Evolutionary conservation across 2,329 filamentous ascomycete genomes (phyloP).

Genomic region (Hypoxylon sp.): DNA sequence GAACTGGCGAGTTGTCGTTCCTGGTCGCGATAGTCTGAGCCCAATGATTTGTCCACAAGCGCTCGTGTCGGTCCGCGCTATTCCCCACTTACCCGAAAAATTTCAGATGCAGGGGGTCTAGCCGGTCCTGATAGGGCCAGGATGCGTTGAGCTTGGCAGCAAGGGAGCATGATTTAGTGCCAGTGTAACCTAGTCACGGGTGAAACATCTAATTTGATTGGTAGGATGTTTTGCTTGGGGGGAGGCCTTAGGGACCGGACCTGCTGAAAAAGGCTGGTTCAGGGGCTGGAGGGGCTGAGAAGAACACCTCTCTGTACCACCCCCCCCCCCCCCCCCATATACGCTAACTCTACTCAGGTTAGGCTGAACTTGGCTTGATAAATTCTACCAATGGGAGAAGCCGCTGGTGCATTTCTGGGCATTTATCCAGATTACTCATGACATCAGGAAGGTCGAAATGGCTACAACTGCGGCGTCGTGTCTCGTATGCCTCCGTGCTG

Average conservation of each 20-base stretch:
- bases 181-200: slow-evolving; percentile 16
- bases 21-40: slow-evolving; percentile 28
- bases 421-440: slow-evolving; percentile 43
- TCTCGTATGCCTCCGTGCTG: slow-evolving; percentile 18
- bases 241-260: slow-evolving; percentile 19
- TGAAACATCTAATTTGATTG: slow-evolving; percentile 33
- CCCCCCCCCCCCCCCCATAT: slow-evolving; percentile 12
- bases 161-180: slow-evolving; percentile 5
- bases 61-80: slow-evolving; percentile 17
- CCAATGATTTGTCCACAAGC: slow-evolving; percentile 40
- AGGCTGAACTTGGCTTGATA: slow-evolving; percentile 20
- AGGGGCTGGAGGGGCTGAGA: slow-evolving; percentile 31
- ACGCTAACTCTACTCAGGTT: slow-evolving; percentile 21
- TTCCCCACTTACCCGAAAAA: slow-evolving; percentile 36
- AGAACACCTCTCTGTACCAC: slow-evolving; percentile 4
- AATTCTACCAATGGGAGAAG: slow-evolving; percentile 29
- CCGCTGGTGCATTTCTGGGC: background rate
- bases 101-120: slow-evolving; percentile 22
- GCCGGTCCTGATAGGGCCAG: slow-evolving; percentile 37
- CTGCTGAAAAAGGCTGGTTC: slow-evolving; percentile 33
- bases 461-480: background rate
- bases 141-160: slow-evolving; percentile 12
- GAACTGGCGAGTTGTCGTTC: slow-evolving; percentile 31
- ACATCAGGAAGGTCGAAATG: slow-evolving; percentile 27
- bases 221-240: slow-evolving; percentile 32